Percentiles rank a stretch among this genome's conserved stretches.
Conservation (phyloP, 2,329 filamentous ascomycete genomes). For the Graphilbum ipis-grandicollis region DNA sequence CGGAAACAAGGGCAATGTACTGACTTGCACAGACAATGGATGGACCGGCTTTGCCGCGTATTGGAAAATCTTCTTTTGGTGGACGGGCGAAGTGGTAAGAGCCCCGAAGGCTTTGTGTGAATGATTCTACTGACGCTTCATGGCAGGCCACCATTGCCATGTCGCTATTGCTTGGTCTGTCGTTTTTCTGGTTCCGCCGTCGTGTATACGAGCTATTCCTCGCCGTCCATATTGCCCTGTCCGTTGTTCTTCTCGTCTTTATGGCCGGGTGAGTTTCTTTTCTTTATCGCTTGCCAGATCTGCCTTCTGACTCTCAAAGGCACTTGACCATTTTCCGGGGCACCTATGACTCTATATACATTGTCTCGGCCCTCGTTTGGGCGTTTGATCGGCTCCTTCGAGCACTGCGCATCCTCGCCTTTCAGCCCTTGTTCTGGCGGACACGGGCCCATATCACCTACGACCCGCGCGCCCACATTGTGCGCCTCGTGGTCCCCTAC, state of each 20-base stretch:
- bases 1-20: not conserved
- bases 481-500: constrained; percentile 22
- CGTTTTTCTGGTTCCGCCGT: constrained; percentile 32
- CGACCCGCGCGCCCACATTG: constrained; percentile 20
- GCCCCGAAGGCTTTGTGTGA: no score
- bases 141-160: constrained; percentile 22
- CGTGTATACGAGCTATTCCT: constrained; percentile 35
- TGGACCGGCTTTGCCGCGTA: not conserved
- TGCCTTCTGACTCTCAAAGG: not conserved
- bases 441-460: constrained; percentile 17
- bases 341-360: constrained; percentile 19
- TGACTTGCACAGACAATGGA: not conserved
- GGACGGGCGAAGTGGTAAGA: constrained; percentile 7
- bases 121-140: not conserved
- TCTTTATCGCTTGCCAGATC: not conserved
- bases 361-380: constrained; percentile 5
- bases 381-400: constrained; percentile 14
- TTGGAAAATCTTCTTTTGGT: constrained; percentile 5
- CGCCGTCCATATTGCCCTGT: constrained; percentile 21
- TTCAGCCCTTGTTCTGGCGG: constrained; percentile 14
- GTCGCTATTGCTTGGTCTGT: constrained; percentile 27
- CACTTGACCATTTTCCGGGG: constrained; percentile 24
- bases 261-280: constrained; percentile 4
- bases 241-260: constrained; percentile 22
- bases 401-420: constrained; percentile 21